Conservation (phyloP, 2,329 filamentous ascomycete genomes). For the Periconia sp. region DNA sequence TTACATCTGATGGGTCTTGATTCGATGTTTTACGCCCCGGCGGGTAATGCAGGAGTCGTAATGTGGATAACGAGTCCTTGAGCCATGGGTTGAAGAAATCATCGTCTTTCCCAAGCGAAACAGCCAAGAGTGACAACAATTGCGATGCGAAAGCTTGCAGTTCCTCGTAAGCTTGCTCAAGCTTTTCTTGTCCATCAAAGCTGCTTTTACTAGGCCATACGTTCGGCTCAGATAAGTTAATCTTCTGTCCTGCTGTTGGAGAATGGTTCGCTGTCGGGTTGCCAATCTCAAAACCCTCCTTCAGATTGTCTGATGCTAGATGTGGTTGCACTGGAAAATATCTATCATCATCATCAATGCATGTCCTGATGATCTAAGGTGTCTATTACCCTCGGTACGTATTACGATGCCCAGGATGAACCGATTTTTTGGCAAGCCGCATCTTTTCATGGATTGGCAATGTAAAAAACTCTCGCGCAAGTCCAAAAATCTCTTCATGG, state of each 20-base stretch:
- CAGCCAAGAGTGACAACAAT: conserved; percentile 45
- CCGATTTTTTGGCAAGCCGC: conserved; percentile 47
- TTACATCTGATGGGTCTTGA: conserved; percentile 6
- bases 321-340: conserved; percentile 50
- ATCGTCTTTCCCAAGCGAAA: conserved; percentile 41
- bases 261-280: conserved; percentile 19
- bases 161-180: conserved; percentile 44
- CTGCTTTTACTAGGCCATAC: conserved; percentile 39
- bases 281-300: conserved; percentile 53
- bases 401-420: conserved; percentile 43
- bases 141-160: conserved; percentile 43
- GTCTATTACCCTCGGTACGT: conserved; percentile 46
- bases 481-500: conserved; percentile 46
- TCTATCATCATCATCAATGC: conserved; percentile 22
- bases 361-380: not conserved
- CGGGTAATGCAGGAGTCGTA: conserved; percentile 51
- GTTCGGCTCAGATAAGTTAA: conserved; percentile 47
- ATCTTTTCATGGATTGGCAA: conserved; percentile 22
- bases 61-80: conserved; percentile 45
- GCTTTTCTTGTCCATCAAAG: conserved; percentile 20
- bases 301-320: conserved; percentile 44
- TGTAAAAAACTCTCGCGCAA: conserved; percentile 36
- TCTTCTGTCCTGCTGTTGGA: conserved; percentile 18
- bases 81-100: conserved; percentile 48
- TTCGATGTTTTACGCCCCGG: conserved; percentile 15